Percentiles rank a stretch among this genome's conserved stretches.
These are phyloP conservation scores for Hemisphaericaspora lyxosophila DNA, from an alignment of 1,139 yeast species.

Conservation along the genomic window DNA sequence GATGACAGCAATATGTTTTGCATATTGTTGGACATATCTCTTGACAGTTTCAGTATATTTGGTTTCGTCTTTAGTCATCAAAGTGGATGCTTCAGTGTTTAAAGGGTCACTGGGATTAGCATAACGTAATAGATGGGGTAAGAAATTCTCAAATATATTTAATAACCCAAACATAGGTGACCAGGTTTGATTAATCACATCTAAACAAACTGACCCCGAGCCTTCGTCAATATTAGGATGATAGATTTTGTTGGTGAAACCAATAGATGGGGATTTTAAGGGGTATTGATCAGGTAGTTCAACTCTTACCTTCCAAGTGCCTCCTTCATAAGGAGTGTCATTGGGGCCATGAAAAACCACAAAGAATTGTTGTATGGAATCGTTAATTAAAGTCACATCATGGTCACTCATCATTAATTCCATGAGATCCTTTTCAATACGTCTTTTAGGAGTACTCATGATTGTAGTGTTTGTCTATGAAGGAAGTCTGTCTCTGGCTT, in stretches of 20 bases:
- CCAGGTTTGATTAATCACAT: slow-evolving; percentile 97
- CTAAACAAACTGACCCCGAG: slow-evolving; percentile 92
- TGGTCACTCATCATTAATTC: slow-evolving; percentile 95
- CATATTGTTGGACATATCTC: slow-evolving; percentile 73
- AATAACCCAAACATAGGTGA: slow-evolving; percentile 93
- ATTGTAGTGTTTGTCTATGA: no score
- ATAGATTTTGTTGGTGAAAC: slow-evolving; percentile 85
- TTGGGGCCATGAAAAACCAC: slow-evolving; percentile 86
- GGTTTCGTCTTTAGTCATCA: slow-evolving; percentile 70
- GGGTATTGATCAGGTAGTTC: slow-evolving; percentile 97
- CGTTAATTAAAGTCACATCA: slow-evolving; percentile 81
- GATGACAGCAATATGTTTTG: slow-evolving; percentile 36
- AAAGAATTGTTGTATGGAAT: slow-evolving; percentile 86
- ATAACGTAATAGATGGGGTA: slow-evolving; percentile 87
- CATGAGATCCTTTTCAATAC: slow-evolving; percentile 97
- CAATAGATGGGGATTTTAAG: slow-evolving; percentile 92
- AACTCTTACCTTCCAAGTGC: slow-evolving; percentile 88
- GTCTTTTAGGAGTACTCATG: slow-evolving; percentile 77
- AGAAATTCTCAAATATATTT: slow-evolving; percentile 88
- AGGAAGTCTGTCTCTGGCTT: no score
- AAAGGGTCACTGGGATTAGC: slow-evolving; percentile 96
- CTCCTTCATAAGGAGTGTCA: slow-evolving; percentile 88
- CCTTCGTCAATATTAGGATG: slow-evolving; percentile 93
- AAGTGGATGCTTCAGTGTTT: slow-evolving; percentile 85
- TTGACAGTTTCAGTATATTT: slow-evolving; percentile 70